Evolutionary conservation across 306 rosid genomes (phyloP), one percentile per base, ranked within the genome.

Genomic region (Pterocarpus santalinus): DNA sequence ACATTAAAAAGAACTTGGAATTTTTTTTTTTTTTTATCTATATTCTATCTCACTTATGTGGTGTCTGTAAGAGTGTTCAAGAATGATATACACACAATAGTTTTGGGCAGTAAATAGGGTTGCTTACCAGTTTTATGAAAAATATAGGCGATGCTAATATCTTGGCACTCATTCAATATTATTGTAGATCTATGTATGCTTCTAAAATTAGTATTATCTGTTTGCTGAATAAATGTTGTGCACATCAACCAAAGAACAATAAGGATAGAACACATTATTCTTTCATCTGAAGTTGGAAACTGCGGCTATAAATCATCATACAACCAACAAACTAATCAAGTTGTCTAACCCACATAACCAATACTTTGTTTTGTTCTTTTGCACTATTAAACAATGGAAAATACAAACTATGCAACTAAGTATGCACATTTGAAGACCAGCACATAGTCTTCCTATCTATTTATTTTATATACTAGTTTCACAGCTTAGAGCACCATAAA

Each of bases 231-330:
- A 72, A 56, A 72, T 77, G 22, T 14, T 55, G 14, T 77, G 49
- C 46, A 17, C 62, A 77, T 73, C 55, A 80, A 65, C 65, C 35
- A 76, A 85, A 65, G 56, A 63, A 33, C 57, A 69, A 62, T 22
- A 74, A 58, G 35, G 68, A 81, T 77, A 55, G 1, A 81, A 67
- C 75, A 81, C 70, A 73, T 72, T 22, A 81, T 62, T 77, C 57
- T 70, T 62, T 62, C 86, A 71, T 77, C 39, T 74, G 77, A 72
- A 49, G 66, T 78, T 79, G 78, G 65, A 75, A 69, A 69, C 49
- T 62, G 49, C 84, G 75, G 69, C 74, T 52, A 61, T 60, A 79
- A 68, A 22, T 43, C 78, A 56, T 65, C 76, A 56, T 57, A 46
- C 57, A 78, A 72, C 71, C 46, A 39, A 51, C 64, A 73, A 67